These are phyloP conservation scores for Penicillium riverlandense DNA, from an alignment of 495 filamentous ascomycete genomes.

Conservation along the genomic window DNA sequence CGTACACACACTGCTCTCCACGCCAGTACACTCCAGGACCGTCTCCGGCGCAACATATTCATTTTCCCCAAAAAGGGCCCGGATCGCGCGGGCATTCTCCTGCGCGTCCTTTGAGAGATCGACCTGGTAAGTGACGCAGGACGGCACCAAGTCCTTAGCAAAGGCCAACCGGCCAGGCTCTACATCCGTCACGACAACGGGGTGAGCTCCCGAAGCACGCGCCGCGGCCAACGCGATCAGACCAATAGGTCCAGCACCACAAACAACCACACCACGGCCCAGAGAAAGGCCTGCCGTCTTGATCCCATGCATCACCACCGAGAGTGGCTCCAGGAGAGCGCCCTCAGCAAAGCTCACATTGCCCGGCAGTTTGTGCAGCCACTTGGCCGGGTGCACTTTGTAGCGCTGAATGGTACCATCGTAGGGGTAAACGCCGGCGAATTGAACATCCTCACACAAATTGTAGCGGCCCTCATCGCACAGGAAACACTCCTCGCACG, in stretches of 20 bases:
- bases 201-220: slow-evolving; percentile 55
- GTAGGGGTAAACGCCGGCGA: slow-evolving; percentile 56
- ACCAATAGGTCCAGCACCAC: slow-evolving; percentile 73
- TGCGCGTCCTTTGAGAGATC: slow-evolving; percentile 34
- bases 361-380: slow-evolving; percentile 52
- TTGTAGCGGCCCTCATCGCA: slow-evolving; percentile 68
- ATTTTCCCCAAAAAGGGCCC: slow-evolving; percentile 35
- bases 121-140: slow-evolving; percentile 46
- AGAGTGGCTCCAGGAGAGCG: slow-evolving; percentile 67
- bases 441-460: slow-evolving; percentile 66
- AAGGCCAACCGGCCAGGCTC: slow-evolving; percentile 49
- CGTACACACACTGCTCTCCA: slow-evolving; percentile 51
- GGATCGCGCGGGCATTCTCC: slow-evolving; percentile 46
- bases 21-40: slow-evolving; percentile 58
- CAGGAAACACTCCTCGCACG: slow-evolving; percentile 57
- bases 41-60: slow-evolving; percentile 49
- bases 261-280: slow-evolving; percentile 54
- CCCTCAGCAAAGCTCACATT: slow-evolving; percentile 56
- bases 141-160: slow-evolving; percentile 51
- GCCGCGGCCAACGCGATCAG: slow-evolving; percentile 55
- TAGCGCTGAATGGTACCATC: slow-evolving; percentile 51
- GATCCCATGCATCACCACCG: slow-evolving; percentile 66
- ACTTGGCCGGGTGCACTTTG: slow-evolving; percentile 59
- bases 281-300: slow-evolving; percentile 46
- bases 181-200: slow-evolving; percentile 57